A percentile compares a stretch with the other conserved stretches of the same genome.
These are phyloP conservation scores for Spirogloea muscicola DNA, from an alignment of 139 green algal genomes.

Conservation along the genomic window DNA sequence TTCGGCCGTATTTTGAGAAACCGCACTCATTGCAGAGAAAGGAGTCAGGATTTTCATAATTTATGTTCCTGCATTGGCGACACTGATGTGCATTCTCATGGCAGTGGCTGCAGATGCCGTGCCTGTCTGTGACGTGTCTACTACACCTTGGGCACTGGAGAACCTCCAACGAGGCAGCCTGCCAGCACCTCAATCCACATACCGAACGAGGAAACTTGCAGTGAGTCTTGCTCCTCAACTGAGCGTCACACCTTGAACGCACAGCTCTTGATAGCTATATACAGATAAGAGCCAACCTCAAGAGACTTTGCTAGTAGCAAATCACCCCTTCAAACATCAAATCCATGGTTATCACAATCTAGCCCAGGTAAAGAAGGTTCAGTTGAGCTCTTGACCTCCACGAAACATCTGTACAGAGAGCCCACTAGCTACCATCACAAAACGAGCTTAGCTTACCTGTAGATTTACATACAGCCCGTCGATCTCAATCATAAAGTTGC, in stretches of 20 bases:
- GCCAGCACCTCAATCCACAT: background rate
- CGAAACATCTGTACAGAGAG: no score
- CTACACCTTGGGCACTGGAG: constrained; percentile 58
- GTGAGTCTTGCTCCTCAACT: no score
- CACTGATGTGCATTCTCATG: constrained; percentile 63
- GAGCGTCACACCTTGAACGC: no score
- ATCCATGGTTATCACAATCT: no score
- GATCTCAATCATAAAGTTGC: constrained; percentile 56
- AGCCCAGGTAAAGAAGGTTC: no score
- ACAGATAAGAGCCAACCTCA: no score
- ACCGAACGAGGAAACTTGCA: background rate
- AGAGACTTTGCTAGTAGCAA: no score
- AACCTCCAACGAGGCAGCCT: constrained; percentile 36
- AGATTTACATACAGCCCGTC: constrained; percentile 48
- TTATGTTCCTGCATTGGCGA: constrained; percentile 62
- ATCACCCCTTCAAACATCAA: no score
- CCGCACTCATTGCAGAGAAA: constrained; percentile 65
- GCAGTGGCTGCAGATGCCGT: constrained; percentile 58
- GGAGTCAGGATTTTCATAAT: constrained; percentile 60
- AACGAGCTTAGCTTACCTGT: background rate
- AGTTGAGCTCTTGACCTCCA: no score
- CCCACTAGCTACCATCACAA: background rate
- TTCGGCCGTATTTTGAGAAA: constrained; percentile 51
- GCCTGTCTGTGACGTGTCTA: constrained; percentile 50
- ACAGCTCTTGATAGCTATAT: no score